A percentile compares a stretch with the other conserved stretches of the same genome.
phyloP scores from a whole-genome alignment of 2,329 filamentous ascomycete genomes.

The Fusarium sp. region DNA sequence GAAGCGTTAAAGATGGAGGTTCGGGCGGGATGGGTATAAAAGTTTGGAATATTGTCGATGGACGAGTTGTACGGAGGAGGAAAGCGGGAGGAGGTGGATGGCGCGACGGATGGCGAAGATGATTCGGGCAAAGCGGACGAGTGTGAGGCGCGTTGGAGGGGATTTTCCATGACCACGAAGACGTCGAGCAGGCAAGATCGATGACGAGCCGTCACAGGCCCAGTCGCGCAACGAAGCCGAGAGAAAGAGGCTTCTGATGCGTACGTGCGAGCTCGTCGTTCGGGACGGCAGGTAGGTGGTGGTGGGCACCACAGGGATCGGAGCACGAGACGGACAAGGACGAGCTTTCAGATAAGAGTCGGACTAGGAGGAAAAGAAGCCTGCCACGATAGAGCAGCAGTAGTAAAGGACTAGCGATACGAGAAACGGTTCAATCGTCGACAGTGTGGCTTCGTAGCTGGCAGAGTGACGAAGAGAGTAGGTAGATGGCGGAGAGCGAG shows the following conservation, averaged over 20 bases:
- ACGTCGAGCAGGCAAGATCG: constrained; percentile 14
- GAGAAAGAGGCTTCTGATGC: constrained; percentile 20
- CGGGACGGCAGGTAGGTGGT: constrained; percentile 18
- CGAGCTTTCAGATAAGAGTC: constrained; percentile 24
- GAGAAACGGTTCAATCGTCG: constrained; percentile 20
- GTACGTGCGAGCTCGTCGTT: constrained; percentile 25
- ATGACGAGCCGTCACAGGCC: constrained; percentile 12
- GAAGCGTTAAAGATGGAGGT: constrained; percentile 62
- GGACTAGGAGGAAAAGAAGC: constrained; percentile 7
- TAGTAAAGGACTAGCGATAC: constrained; percentile 6
- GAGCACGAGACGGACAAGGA: constrained; percentile 27
- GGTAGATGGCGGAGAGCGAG: constrained; percentile 41
- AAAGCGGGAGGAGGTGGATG: constrained; percentile 34
- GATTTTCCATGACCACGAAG: constrained; percentile 41
- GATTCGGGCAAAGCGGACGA: constrained; percentile 38
- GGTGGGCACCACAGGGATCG: constrained; percentile 23
- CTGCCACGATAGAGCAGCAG: neutral
- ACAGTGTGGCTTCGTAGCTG: constrained; percentile 31
- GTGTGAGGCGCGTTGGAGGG: constrained; percentile 40
- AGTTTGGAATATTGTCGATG: constrained; percentile 34
- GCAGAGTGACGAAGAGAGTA: constrained; percentile 18
- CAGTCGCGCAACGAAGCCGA: constrained; percentile 23
- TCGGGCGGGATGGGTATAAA: constrained; percentile 48
- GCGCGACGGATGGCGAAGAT: constrained; percentile 32
- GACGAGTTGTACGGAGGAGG: constrained; percentile 29